These are phyloP conservation scores for Scutellaria barbata DNA, from an alignment of 257 asterid genomes.

Conservation along the genomic window DNA sequence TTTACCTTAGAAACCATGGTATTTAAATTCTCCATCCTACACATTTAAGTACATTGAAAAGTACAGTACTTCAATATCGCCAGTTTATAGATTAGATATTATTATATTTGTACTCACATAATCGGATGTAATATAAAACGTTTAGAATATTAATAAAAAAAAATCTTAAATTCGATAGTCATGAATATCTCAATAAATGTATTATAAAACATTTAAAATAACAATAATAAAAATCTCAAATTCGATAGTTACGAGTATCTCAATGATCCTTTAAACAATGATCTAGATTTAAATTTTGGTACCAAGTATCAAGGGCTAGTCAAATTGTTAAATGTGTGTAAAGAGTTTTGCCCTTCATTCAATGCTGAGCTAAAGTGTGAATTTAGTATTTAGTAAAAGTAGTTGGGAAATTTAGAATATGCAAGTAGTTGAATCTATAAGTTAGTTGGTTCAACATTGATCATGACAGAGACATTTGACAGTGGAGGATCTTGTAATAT, in stretches of 20 bases:
- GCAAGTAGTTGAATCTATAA: neutral
- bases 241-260: neutral
- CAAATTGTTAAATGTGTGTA: neutral
- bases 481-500: neutral
- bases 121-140: neutral
- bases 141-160: no score
- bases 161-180: no score
- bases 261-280: neutral
- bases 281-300: no score
- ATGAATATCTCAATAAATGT: no score
- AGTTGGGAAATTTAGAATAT: conserved; percentile 3
- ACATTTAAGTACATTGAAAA: neutral
- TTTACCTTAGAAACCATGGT: conserved; percentile 30
- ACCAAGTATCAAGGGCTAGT: neutral
- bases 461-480: conserved; percentile 13
- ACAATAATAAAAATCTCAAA: neutral
- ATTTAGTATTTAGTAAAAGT: conserved; percentile 16
- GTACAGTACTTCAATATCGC: neutral
- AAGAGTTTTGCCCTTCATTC: neutral
- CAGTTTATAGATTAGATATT: neutral
- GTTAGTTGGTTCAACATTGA: conserved; percentile 29
- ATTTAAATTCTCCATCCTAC: neutral
- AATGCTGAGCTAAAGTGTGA: neutral
- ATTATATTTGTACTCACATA: no score
- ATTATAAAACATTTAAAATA: no score